A percentile compares a stretch with the other conserved stretches of the same genome.
phyloP scores from a whole-genome alignment of 75 land plant genomes.

The Selaginella tamariscina region DNA sequence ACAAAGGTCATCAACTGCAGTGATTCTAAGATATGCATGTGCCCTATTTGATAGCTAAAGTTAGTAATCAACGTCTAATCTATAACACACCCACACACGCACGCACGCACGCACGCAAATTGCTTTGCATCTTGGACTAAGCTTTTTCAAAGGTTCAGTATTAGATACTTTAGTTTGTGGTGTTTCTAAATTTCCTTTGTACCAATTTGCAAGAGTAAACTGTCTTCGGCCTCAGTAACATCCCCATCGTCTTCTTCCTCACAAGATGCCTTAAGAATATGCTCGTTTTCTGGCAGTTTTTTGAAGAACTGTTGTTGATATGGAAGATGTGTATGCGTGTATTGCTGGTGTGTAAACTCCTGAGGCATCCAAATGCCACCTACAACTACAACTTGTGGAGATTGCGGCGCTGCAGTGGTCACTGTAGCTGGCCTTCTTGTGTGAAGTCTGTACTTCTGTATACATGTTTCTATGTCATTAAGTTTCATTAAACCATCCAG shows the following conservation, averaged over 20 bases:
- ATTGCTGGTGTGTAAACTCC: background rate
- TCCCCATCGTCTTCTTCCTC: slow-evolving; percentile 6
- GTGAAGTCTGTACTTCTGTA: slow-evolving; percentile 10
- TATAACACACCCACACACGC: too few species aligned
- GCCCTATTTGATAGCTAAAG: too few species aligned
- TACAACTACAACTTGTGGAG: slow-evolving; percentile 8
- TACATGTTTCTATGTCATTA: background rate
- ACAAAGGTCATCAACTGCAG: too few species aligned
- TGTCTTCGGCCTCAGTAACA: slow-evolving; percentile 6
- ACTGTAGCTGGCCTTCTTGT: slow-evolving; percentile 2
- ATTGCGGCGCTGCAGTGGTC: background rate
- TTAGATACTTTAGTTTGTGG: background rate
- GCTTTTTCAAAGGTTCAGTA: background rate
- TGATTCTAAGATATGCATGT: too few species aligned
- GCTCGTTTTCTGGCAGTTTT: background rate
- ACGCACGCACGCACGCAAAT: too few species aligned
- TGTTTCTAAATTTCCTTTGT: background rate
- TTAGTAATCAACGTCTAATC: too few species aligned
- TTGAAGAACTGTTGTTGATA: background rate
- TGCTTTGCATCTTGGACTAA: background rate
- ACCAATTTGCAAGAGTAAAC: background rate
- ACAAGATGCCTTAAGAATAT: background rate
- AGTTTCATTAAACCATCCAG: background rate
- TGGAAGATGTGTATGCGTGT: background rate
- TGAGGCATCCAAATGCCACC: slow-evolving; percentile 12